These are phyloP conservation scores for Murraya paniculata DNA, from an alignment of 345 rosid species.

Conservation along the genomic window DNA sequence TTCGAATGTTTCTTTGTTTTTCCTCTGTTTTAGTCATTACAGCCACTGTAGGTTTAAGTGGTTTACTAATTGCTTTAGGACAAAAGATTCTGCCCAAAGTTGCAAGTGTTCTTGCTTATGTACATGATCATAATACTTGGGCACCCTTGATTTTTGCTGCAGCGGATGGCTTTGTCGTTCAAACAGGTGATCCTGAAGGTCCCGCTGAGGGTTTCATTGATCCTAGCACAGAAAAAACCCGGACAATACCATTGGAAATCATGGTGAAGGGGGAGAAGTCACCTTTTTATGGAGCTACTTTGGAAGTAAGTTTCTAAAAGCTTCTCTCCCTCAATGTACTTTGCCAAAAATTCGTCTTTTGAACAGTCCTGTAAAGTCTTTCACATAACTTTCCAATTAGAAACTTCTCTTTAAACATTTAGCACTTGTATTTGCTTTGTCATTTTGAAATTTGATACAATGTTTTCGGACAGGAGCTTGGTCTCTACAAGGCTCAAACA, in stretches of 20 bases:
- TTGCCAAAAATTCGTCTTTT: neutral
- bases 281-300: conserved; percentile 78
- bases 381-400: neutral
- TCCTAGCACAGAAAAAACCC: conserved; percentile 87
- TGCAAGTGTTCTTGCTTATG: neutral
- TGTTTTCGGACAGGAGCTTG: conserved; percentile 64
- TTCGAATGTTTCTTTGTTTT: neutral
- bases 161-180: conserved; percentile 99
- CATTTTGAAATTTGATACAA: neutral
- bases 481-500: conserved; percentile 96
- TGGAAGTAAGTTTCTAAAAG: conserved; percentile 50
- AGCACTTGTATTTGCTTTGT: neutral
- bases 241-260: conserved; percentile 84
- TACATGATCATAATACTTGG: neutral
- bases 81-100: neutral
- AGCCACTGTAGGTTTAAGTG: neutral
- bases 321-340: neutral
- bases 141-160: conserved; percentile 22
- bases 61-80: neutral
- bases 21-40: neutral
- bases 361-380: neutral
- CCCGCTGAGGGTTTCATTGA: conserved; percentile 96
- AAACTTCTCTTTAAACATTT: neutral
- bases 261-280: conserved; percentile 76
- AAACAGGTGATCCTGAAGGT: conserved; percentile 99